Percentiles rank a stretch among this genome's conserved stretches.
These are phyloP conservation scores for Croton setiger DNA, from an alignment of 441 rosid genomes.

Conservation along the genomic window DNA sequence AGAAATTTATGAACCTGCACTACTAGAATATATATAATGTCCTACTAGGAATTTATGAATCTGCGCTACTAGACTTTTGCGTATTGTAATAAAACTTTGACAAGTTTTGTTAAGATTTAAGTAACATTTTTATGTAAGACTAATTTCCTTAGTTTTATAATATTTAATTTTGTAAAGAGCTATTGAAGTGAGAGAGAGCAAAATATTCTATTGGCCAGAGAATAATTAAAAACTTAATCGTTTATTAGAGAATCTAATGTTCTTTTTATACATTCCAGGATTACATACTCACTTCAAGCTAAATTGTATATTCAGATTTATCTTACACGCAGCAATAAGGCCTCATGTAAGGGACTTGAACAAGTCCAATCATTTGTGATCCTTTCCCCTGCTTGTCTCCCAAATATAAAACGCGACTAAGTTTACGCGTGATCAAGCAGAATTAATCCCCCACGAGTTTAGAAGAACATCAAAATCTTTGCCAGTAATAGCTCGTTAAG, in stretches of 20 bases:
- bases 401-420: background rate
- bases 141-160: no score
- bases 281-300: background rate
- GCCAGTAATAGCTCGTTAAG: slow-evolving; percentile 14
- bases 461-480: background rate
- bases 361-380: background rate
- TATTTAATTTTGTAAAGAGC: no score
- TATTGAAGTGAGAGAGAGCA: background rate
- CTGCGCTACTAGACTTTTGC: no score
- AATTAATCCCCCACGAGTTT: background rate
- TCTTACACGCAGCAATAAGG: background rate
- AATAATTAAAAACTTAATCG: no score
- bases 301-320: background rate
- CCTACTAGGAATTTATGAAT: no score
- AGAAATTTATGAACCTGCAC: no score
- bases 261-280: background rate
- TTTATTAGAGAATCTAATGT: background rate
- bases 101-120: no score
- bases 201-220: no score
- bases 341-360: background rate
- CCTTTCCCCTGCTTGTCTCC: background rate
- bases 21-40: no score
- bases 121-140: no score
- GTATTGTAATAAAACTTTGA: no score
- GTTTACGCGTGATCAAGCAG: background rate